Base-by-base conservation (phyloP, 768 basidiomycete genomes). In the Omphalotus guepiniiformis region DNA sequence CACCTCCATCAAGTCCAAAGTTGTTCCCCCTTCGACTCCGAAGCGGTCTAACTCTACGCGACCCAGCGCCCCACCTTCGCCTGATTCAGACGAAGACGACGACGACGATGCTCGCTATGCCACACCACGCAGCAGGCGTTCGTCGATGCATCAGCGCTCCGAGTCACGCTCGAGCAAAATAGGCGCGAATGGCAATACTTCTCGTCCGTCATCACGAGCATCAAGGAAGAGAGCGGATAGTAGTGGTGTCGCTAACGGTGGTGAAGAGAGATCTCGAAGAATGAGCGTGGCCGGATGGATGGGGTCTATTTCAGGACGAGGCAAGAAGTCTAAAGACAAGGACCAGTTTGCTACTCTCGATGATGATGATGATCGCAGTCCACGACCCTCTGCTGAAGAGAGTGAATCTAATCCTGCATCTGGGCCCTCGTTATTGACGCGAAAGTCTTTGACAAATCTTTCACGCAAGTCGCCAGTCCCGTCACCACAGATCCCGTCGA, bases 181-280 rank as follows among this genome's bases (percentile, higher is more conserved):
- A n/a, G n/a, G n/a, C n/a, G n/a, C n/a, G n/a, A 7, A n/a, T n/a
- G n/a, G n/a, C n/a, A n/a, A n/a, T n/a, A 57, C 66, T 1, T 85
- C 83, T 2, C 77, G 84, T 7, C 69, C 82, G 1, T 49, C 70
- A 1, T 85, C 82, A 3, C 69, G 77, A n/a, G 60, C 77, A n/a
- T 81, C 82, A 2, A 73, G 85, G 34, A 83, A 79, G 57, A 78
- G 86, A 4, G 68, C 82, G 1, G 80, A 82, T 52, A 87, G 85
- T 53, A 69, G 58, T 1, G 70, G 66, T 12, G 72, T 75, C 8
- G 55, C 65, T 2, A 62, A 52, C 49, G 71, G 61, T n/a, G 32
- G 53, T 53, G 26, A 54, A 52, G 26, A 67, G 71, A 18, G 73
- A 72, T 29, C 61, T 16, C 67, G 63, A 49, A 74, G 72, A 57